Conservation (phyloP, 306 rosid genomes). For the Ammopiptanthus mongolicus region DNA sequence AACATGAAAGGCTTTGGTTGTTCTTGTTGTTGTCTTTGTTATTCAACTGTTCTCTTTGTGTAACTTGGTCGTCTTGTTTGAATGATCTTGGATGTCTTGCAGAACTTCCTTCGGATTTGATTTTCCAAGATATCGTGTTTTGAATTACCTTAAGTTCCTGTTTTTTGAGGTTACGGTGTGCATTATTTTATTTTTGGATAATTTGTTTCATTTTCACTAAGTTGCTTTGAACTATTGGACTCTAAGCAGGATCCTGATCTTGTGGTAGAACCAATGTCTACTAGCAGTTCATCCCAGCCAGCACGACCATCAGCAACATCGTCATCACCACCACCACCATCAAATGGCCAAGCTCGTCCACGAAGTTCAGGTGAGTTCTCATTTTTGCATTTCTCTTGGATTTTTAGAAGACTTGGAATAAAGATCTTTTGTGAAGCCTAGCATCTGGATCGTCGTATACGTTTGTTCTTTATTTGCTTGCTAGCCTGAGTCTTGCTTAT, state of each 20-base stretch:
- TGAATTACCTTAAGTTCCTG: background rate
- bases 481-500: slow-evolving; percentile 8
- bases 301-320: slow-evolving; percentile 49
- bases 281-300: slow-evolving; percentile 59
- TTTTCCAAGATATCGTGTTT: background rate
- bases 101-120: background rate
- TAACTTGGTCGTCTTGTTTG: background rate
- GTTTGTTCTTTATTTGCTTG: background rate
- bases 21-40: too few species aligned
- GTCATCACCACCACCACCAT: slow-evolving; percentile 34
- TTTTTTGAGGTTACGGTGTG: background rate
- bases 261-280: slow-evolving; percentile 69
- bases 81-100: background rate
- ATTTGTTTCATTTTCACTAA: background rate
- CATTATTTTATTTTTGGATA: background rate
- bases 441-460: background rate
- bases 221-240: slow-evolving; percentile 17
- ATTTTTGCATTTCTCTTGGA: background rate
- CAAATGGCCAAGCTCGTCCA: slow-evolving; percentile 52
- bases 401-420: background rate
- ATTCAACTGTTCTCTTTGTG: too few species aligned
- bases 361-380: slow-evolving; percentile 49
- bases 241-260: slow-evolving; percentile 72
- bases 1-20: too few species aligned
- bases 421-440: background rate